Evolutionary conservation across 768 basidiomycete genomes (phyloP).

Genomic region (Chlorophyllum brunneum): DNA sequence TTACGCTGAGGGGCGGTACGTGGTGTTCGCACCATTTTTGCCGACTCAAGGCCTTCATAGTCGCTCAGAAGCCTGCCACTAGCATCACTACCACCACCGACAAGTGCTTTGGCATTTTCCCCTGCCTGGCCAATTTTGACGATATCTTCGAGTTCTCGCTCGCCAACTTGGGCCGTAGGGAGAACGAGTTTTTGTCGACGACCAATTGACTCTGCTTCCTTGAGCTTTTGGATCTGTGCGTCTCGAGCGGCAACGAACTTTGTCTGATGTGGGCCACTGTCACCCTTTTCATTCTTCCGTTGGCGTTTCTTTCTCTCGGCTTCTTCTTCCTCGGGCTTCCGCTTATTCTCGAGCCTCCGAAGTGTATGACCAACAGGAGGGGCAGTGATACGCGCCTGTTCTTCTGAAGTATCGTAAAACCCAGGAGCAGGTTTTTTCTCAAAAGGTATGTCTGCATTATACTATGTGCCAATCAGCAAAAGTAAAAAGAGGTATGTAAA

Average conservation of each 20-base stretch:
- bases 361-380: slow-evolving; percentile 91
- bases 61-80: slow-evolving; percentile 86
- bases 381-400: slow-evolving; percentile 80
- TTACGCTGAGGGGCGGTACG: slow-evolving; percentile 90
- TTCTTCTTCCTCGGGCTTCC: slow-evolving; percentile 91
- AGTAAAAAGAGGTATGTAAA: neutral
- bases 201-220: slow-evolving; percentile 95
- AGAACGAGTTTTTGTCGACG: slow-evolving; percentile 80
- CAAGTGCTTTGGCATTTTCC: slow-evolving; percentile 83
- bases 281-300: slow-evolving; percentile 69
- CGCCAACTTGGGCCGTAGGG: slow-evolving; percentile 90
- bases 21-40: slow-evolving; percentile 91
- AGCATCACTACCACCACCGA: slow-evolving; percentile 78
- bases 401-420: slow-evolving; percentile 96
- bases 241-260: slow-evolving; percentile 97
- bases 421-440: slow-evolving; percentile 95
- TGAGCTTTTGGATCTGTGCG: slow-evolving; percentile 95
- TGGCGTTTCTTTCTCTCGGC: slow-evolving; percentile 90
- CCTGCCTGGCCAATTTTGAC: slow-evolving; percentile 96
- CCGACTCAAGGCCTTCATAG: slow-evolving; percentile 86
- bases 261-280: slow-evolving; percentile 64
- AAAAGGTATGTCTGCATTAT: slow-evolving; percentile 97
- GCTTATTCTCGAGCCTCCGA: slow-evolving; percentile 92
- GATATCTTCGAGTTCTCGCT: slow-evolving; percentile 93
- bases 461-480: slow-evolving; percentile 42